Percentiles rank a stretch among this genome's conserved stretches.
Evolutionary conservation across 2,329 filamentous ascomycete species (phyloP).

Genomic region (Botrytis sinoallii): DNA sequence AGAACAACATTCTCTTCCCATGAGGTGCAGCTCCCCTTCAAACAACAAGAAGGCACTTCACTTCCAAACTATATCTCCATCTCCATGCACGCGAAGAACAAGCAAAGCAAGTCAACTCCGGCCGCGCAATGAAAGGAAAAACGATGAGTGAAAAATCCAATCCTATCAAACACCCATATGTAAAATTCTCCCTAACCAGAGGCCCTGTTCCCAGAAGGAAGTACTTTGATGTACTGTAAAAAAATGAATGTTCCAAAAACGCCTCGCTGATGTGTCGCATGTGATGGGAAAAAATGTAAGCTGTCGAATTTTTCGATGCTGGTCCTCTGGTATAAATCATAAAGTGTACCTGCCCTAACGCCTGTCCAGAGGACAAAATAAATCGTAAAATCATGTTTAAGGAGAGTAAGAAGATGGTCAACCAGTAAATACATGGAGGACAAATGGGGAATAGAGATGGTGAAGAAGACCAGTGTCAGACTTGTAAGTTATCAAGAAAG

Average conservation of each 20-base stretch:
- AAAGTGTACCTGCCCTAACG: constrained; percentile 10
- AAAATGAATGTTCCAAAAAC: constrained; percentile 13
- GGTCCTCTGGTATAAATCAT: constrained; percentile 21
- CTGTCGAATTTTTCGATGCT: constrained; percentile 14
- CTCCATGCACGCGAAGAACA: neutral
- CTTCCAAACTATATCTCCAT: neutral
- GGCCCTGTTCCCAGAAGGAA: constrained; percentile 18
- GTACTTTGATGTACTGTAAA: constrained; percentile 16
- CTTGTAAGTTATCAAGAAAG: neutral
- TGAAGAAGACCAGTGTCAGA: neutral
- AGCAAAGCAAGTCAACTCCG: neutral
- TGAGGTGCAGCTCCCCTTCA: neutral
- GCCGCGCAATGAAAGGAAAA: neutral
- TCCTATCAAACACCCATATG: constrained; percentile 9
- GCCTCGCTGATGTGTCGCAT: constrained; percentile 21
- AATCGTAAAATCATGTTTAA: constrained; percentile 10
- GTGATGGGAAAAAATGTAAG: constrained; percentile 17
- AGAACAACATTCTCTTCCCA: neutral
- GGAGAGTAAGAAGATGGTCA: constrained; percentile 8
- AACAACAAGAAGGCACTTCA: neutral
- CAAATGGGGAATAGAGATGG: neutral
- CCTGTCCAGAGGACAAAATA: constrained; percentile 15
- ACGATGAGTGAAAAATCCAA: neutral
- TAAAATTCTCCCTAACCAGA: constrained; percentile 20
- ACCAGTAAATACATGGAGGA: neutral